Percentiles rank a stretch among this genome's conserved stretches.
Conservation (phyloP, 2,329 filamentous ascomycete genomes). For the Lasiodiplodia sp. region DNA sequence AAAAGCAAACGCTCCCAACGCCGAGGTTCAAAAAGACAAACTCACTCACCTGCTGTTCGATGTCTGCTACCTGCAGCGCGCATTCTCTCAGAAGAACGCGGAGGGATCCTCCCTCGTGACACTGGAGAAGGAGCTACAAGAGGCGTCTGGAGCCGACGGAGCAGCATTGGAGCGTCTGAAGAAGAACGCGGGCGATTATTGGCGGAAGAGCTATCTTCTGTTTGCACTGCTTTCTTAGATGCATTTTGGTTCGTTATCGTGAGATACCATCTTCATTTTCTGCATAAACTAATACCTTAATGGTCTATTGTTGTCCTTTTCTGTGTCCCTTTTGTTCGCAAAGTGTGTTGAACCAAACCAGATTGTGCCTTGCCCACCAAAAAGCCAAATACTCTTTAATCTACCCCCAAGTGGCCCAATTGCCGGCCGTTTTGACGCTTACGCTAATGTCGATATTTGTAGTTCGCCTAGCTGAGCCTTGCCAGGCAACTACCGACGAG, state of each 20-base stretch:
- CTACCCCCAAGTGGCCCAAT: neutral
- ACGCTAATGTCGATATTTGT: neutral
- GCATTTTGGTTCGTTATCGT: neutral
- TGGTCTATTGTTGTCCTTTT: neutral
- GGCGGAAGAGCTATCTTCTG: constrained; percentile 80
- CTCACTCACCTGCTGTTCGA: constrained; percentile 54
- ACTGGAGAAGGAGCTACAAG: constrained; percentile 52
- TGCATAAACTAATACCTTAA: neutral
- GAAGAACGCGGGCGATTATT: constrained; percentile 76
- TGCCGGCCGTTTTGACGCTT: neutral
- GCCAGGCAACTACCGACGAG: neutral
- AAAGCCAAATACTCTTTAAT: neutral
- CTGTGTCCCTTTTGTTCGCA: neutral
- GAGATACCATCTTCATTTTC: neutral
- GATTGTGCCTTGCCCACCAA: neutral
- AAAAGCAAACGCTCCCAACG: constrained; percentile 10
- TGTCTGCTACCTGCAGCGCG: constrained; percentile 50
- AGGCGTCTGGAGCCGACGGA: constrained; percentile 57
- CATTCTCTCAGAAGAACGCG: constrained; percentile 31
- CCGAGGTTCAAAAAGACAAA: constrained; percentile 37
- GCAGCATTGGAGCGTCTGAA: constrained; percentile 61
- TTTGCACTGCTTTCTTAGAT: constrained; percentile 71
- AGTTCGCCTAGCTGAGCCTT: neutral
- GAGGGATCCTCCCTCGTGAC: constrained; percentile 25
- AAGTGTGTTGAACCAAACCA: neutral